These are phyloP conservation scores for Beauveria brongniartii DNA, from an alignment of 2,329 filamentous ascomycete species.

Conservation along the genomic window DNA sequence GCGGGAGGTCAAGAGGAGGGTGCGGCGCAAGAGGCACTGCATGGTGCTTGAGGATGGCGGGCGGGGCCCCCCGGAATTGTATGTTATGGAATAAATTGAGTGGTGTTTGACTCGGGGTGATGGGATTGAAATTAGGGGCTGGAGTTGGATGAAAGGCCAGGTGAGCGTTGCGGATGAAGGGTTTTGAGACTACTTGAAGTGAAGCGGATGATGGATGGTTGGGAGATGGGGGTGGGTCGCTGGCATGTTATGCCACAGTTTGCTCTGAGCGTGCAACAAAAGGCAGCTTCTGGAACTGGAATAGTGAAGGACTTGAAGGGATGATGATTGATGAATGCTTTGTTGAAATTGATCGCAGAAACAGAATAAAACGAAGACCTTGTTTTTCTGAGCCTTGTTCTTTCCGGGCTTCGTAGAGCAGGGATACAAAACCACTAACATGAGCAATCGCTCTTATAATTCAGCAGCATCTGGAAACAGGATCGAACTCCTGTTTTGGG, in stretches of 20 bases:
- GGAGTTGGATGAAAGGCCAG: neutral
- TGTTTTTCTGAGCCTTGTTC: too few relatives aligned
- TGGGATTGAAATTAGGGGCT: neutral
- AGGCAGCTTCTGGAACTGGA: neutral
- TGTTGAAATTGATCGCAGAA: too few relatives aligned
- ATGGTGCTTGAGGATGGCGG: neutral
- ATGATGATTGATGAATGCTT: too few relatives aligned
- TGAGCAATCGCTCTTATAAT: neutral
- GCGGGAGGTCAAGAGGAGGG: neutral
- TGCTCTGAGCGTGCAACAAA: neutral
- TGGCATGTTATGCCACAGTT: too few relatives aligned
- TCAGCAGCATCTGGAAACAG: too few relatives aligned
- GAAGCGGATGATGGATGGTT: neutral
- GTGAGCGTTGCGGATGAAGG: neutral
- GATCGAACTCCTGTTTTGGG: neutral
- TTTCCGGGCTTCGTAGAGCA: too few relatives aligned
- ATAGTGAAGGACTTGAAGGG: too few relatives aligned
- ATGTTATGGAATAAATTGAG: neutral
- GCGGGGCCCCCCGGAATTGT: too few relatives aligned
- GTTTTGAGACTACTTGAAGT: too few relatives aligned
- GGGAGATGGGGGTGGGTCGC: neutral
- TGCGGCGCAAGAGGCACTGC: slow-evolving; percentile 3
- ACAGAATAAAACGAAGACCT: too few relatives aligned
- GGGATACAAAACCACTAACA: too few relatives aligned
- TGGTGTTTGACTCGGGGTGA: neutral